A percentile compares a stretch with the other conserved stretches of the same genome.
phyloP scores from a whole-genome alignment of 2,329 filamentous ascomycete species.

The Sodiomyces alkalinus region DNA sequence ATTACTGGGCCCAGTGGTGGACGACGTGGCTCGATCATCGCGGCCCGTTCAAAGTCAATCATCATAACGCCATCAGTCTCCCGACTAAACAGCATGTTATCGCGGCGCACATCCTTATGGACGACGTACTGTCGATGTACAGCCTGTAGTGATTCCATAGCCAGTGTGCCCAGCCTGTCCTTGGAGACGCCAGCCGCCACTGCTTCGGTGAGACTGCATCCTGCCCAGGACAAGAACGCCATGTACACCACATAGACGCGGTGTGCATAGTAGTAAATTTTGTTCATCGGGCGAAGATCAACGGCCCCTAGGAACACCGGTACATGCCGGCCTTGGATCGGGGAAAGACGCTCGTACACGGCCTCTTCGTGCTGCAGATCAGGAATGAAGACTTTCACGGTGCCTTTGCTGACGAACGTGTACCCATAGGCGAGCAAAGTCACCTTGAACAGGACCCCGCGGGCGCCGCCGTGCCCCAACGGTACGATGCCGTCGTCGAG shows the following conservation, averaged over 20 bases:
- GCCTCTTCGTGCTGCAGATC: constrained; percentile 19
- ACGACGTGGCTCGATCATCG: constrained; percentile 8
- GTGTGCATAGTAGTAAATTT: constrained; percentile 17
- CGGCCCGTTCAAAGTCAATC: constrained; percentile 16
- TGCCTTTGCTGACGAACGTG: constrained; percentile 26
- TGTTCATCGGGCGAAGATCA: constrained; percentile 16
- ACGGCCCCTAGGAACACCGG: constrained; percentile 22
- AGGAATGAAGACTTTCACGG: constrained; percentile 14
- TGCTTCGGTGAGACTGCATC: constrained; percentile 5
- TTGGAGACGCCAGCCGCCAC: background rate
- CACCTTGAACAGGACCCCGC: constrained; percentile 24
- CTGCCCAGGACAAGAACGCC: constrained; percentile 19
- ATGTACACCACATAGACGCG: constrained; percentile 17
- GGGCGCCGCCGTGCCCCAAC: constrained; percentile 15
- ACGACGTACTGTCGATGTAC: constrained; percentile 13
- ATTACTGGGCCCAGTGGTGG: constrained; percentile 7
- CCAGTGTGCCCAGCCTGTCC: constrained; percentile 4
- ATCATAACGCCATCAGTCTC: constrained; percentile 13
- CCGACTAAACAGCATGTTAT: constrained; percentile 14
- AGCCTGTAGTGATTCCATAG: constrained; percentile 7
- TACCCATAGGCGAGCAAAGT: constrained; percentile 25
- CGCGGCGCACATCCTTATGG: constrained; percentile 11
- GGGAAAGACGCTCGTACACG: constrained; percentile 18
- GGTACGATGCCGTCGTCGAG: constrained; percentile 15
- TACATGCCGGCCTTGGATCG: constrained; percentile 18